Evolutionary conservation across 805 yeast species (phyloP), one percentile per base, ranked within the genome.

Genomic region (Candida hungchunana): DNA sequence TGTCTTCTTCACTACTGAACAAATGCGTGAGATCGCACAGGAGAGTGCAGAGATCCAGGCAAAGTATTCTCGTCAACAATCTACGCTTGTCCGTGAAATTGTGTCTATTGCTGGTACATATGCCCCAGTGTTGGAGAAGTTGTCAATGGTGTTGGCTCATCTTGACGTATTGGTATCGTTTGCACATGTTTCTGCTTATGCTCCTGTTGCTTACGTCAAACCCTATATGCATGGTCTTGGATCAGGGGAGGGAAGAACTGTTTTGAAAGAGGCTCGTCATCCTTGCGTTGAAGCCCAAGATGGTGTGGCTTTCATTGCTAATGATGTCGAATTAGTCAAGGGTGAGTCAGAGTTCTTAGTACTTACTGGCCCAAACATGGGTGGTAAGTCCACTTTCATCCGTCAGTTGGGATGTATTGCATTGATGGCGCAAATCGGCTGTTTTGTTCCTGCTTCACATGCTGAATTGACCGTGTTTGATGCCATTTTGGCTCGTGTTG

Each of bases 351-450:
- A 85, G 40, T 90, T 93, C 51, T 67, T 77, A 7, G 82, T 93
- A 15, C 86, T 93, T 18, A 89, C 97, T 0, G 97, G 97, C 22
- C 97, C 97, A 24, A 89, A 89, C 56, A 89, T 89, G 97, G 97
- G 97, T 43, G 97, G 97, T 55, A 89, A 89, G 58, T 87, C 96
- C 0, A 89, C 97, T 0, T 89, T 84, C 57, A 87, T 89, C 32
- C 71, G 96, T 44, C 95, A 89, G 51, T 69, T 85, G 31, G 97
- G 96, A 10, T 93, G 83, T 1, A 81, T 88, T 37, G 80, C 93
- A 3, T 63, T 89, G 31, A 71, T 89, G 84, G 84, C 86, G 18
- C 97, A 89, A 57, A 75, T 87, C 15, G 97, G 97, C 1, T 82
- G 93, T 40, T 89, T 82, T 54, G 77, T 89, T 18, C 98, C 98